Evolutionary conservation across 2,329 filamentous ascomycete species (phyloP).

Genomic region (Pseudofabraea citricarpa): DNA sequence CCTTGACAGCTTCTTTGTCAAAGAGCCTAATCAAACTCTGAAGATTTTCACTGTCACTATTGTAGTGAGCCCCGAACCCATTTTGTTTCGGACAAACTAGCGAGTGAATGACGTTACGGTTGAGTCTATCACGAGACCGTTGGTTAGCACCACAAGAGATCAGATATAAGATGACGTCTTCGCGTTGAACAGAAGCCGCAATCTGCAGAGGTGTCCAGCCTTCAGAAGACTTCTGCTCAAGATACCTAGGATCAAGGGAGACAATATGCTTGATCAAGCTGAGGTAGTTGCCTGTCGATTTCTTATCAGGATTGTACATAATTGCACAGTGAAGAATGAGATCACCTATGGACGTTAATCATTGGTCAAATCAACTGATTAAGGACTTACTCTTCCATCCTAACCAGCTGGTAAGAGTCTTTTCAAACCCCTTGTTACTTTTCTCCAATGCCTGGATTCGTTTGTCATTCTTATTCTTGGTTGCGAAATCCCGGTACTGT

Average conservation of each 20-base stretch:
- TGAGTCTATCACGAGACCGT: conserved; percentile 51
- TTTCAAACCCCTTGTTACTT: conserved; percentile 57
- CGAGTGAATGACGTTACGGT: conserved; percentile 66
- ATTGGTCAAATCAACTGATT: neutral
- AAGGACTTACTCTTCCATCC: conserved; percentile 48
- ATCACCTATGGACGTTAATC: conserved; percentile 40
- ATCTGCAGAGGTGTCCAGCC: conserved; percentile 65
- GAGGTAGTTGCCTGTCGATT: conserved; percentile 32
- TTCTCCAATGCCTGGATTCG: conserved; percentile 57
- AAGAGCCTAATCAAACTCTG: conserved; percentile 51
- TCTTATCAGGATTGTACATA: conserved; percentile 31
- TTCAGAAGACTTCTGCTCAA: conserved; percentile 56
- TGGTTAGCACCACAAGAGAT: conserved; percentile 67
- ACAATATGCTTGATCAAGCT: conserved; percentile 63
- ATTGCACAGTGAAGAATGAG: conserved; percentile 64
- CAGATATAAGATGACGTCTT: conserved; percentile 54
- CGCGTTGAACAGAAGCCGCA: conserved; percentile 53
- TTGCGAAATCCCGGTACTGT: conserved; percentile 65
- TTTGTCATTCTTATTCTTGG: conserved; percentile 54
- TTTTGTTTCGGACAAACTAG: conserved; percentile 28
- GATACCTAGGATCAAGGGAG: conserved; percentile 51
- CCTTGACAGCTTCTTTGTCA: conserved; percentile 48
- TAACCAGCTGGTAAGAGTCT: conserved; percentile 58
- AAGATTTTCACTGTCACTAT: conserved; percentile 27
- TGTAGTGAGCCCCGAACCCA: neutral